Evolutionary conservation across 2,329 filamentous ascomycete genomes (phyloP), one percentile per base, ranked within the genome.

Genomic region (Colletotrichum caudatum): DNA sequence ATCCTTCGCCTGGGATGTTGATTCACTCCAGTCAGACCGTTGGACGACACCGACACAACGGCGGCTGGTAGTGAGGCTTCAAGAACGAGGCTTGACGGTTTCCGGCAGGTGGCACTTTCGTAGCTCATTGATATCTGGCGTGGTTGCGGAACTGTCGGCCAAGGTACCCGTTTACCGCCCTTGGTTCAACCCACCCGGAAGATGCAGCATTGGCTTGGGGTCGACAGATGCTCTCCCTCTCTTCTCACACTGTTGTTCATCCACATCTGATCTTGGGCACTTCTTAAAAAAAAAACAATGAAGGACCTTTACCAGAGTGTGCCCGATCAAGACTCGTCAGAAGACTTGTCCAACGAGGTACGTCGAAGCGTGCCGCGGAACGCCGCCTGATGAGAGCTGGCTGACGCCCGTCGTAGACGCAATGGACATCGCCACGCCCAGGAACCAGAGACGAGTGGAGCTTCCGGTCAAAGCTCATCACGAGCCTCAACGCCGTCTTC

Each of bases 1-100:
- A 71, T 71, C 69, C 69, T 71, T 70, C 18, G 26, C n/a, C 56
- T 14, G 48, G 18, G 29, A 35, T 50, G 18, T 12, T 37, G 26
- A 12, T 18, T 29, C 53, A 41, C 62, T 53, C 5, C 20, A 5
- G 23, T 20, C 26, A 18, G 44, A 16, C 56, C 37, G 46, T n/a
- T n/a, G 26, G 58, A 44, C 29, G 29, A 46, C 23, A 16, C 41
- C 29, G 18, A 18, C 11, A 48, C 6, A 11, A 14, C 0, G n/a
- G n/a, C 18, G 20, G 16, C 46, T 14, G 5, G 7, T 29, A 8
- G 18, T 18, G 6, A 35, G 23, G 14, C 44, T 11, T 11, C 33
- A 39, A 35, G 16, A 39, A 6, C 60, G 1, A 46, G 44, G 9
- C 68, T 60, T 71, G 48, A 16, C 64, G 12, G 8, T 63, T 58